These are phyloP conservation scores for Calonectria pseudoturangicola DNA, from an alignment of 2,329 filamentous ascomycete genomes.

Conservation along the genomic window DNA sequence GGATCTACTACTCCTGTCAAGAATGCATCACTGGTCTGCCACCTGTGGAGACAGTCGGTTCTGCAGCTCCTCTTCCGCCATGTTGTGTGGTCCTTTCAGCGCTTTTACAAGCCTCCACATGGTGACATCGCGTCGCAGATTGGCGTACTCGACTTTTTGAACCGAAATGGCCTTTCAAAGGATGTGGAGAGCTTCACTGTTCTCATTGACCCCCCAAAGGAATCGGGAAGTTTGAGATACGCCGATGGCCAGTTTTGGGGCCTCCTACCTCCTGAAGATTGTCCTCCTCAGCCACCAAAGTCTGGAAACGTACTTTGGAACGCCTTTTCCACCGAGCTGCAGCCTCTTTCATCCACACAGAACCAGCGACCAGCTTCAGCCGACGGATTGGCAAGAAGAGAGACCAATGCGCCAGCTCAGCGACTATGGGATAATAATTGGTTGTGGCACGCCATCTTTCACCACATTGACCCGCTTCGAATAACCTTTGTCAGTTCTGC, in stretches of 20 bases:
- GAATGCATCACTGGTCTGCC: slow-evolving; percentile 71
- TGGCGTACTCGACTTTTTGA: slow-evolving; percentile 64
- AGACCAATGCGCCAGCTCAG: slow-evolving; percentile 48
- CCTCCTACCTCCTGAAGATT: slow-evolving; percentile 54
- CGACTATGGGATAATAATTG: slow-evolving; percentile 61
- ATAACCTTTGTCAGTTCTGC: slow-evolving; percentile 78
- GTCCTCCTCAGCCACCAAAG: slow-evolving; percentile 41
- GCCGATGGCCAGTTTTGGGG: slow-evolving; percentile 54
- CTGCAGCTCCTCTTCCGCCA: slow-evolving; percentile 76
- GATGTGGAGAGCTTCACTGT: slow-evolving; percentile 66
- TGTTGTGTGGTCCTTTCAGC: slow-evolving; percentile 64
- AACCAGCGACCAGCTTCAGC: slow-evolving; percentile 1
- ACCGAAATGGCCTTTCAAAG: slow-evolving; percentile 59
- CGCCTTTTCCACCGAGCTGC: slow-evolving; percentile 38
- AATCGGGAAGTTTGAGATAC: slow-evolving; percentile 53
- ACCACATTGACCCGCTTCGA: slow-evolving; percentile 69
- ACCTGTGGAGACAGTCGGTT: slow-evolving; percentile 69
- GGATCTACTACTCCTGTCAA: slow-evolving; percentile 68
- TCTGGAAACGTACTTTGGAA: slow-evolving; percentile 55
- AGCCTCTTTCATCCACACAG: slow-evolving; percentile 7
- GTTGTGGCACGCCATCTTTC: slow-evolving; percentile 75
- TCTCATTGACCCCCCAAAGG: slow-evolving; percentile 58
- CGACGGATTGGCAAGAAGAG: slow-evolving; percentile 5
- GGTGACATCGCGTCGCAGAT: slow-evolving; percentile 55
- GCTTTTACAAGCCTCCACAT: slow-evolving; percentile 53